Conservation (phyloP, 1,284 basidiomycete genomes). For the Pseudozyma sp. region DNA sequence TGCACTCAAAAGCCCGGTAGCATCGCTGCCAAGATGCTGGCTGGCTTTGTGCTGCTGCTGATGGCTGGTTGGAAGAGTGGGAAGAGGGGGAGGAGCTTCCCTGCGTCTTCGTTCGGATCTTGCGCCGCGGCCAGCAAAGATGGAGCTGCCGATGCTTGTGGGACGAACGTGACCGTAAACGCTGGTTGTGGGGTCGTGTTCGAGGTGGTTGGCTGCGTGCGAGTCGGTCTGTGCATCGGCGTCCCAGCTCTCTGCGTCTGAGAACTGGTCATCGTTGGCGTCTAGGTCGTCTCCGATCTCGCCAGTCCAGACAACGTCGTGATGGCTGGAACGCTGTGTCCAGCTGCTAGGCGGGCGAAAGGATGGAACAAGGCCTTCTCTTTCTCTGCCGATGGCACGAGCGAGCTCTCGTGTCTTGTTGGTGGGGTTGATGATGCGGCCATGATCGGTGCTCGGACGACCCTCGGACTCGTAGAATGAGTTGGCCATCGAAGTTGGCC, state of each 20-base stretch:
- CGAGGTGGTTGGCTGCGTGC: slow-evolving; percentile 19
- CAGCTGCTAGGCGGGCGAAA: slow-evolving; percentile 51
- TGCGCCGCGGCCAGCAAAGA: slow-evolving; percentile 56
- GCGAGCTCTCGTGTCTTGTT: slow-evolving; percentile 45
- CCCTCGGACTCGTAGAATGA: slow-evolving; percentile 49
- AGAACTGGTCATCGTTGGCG: slow-evolving; percentile 51
- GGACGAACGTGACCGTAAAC: slow-evolving; percentile 49
- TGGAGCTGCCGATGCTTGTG: slow-evolving; percentile 55
- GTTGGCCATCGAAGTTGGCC: slow-evolving; percentile 30
- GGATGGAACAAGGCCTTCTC: slow-evolving; percentile 25
- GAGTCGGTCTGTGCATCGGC: slow-evolving; percentile 30
- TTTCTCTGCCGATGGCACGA: slow-evolving; percentile 40
- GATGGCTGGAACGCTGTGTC: slow-evolving; percentile 37
- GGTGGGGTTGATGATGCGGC: neutral
- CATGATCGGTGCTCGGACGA: slow-evolving; percentile 27
- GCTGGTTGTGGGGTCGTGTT: slow-evolving; percentile 24
- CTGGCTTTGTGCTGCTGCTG: slow-evolving; percentile 9
- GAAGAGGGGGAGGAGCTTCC: slow-evolving; percentile 47
- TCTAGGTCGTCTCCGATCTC: slow-evolving; percentile 12
- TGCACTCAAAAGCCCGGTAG: slow-evolving; percentile 25
- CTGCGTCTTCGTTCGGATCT: slow-evolving; percentile 27
- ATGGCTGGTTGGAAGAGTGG: slow-evolving; percentile 14
- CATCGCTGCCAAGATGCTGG: slow-evolving; percentile 15
- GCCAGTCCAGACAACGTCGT: slow-evolving; percentile 56
- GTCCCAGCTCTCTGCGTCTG: slow-evolving; percentile 58